These are phyloP conservation scores for Aspergillus baeticus DNA, from an alignment of 495 filamentous ascomycete genomes.

Conservation along the genomic window DNA sequence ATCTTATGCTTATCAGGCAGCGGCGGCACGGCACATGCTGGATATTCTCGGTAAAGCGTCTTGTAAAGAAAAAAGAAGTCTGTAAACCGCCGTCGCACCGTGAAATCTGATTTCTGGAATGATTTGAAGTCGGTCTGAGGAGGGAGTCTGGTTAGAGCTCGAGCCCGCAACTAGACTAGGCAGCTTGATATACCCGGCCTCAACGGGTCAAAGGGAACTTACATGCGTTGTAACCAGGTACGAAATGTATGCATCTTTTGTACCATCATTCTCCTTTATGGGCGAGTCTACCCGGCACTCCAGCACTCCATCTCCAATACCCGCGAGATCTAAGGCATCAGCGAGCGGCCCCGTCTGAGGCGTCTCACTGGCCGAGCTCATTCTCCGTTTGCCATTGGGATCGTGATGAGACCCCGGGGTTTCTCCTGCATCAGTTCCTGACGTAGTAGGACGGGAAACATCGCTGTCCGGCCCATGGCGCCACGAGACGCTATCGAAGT, in stretches of 20 bases:
- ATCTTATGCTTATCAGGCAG: slow-evolving; percentile 98
- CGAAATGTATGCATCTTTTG: slow-evolving; percentile 94
- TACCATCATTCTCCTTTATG: slow-evolving; percentile 93
- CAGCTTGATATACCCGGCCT: slow-evolving; percentile 2
- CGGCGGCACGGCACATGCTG: slow-evolving; percentile 88
- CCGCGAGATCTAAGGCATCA: slow-evolving; percentile 61
- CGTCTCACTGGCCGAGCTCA: slow-evolving; percentile 44
- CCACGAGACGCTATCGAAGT: slow-evolving; percentile 61
- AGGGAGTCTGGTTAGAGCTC: slow-evolving; percentile 15
- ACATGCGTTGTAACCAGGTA: slow-evolving; percentile 92
- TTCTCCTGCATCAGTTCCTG: slow-evolving; percentile 43
- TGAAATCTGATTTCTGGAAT: slow-evolving; percentile 75
- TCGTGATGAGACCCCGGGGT: slow-evolving; percentile 30
- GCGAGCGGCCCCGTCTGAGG: slow-evolving; percentile 55
- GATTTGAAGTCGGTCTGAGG: slow-evolving; percentile 85
- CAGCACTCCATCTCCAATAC: slow-evolving; percentile 73
- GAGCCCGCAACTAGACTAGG: slow-evolving; percentile 1
- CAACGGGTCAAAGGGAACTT: slow-evolving; percentile 27
- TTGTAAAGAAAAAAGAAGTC: slow-evolving; percentile 98
- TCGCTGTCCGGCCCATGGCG: slow-evolving; percentile 53
- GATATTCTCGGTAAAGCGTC: slow-evolving; percentile 79
- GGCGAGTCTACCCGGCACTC: slow-evolving; percentile 81
- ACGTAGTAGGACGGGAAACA: slow-evolving; percentile 46
- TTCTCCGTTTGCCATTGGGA: slow-evolving; percentile 53
- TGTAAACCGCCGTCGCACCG: slow-evolving; percentile 86